phyloP scores from a whole-genome alignment of 2,329 filamentous ascomycete species.

The Cladosporium sp. region DNA sequence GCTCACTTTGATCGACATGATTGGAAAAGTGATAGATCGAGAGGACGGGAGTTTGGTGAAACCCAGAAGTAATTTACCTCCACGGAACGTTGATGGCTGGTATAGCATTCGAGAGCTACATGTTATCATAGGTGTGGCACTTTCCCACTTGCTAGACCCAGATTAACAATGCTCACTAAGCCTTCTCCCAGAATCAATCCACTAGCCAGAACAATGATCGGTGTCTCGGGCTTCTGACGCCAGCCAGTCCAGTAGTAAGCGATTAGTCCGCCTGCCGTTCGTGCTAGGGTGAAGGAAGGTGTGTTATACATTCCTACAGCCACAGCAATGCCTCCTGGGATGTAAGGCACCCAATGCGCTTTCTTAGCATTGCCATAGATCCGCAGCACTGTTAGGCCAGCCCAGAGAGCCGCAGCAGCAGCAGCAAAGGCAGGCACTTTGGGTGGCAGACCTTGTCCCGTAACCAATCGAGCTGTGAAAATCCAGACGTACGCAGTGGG shows the following conservation, averaged over 20 bases:
- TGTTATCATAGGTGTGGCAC: conserved; percentile 62
- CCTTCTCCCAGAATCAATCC: conserved; percentile 92
- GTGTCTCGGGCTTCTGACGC: conserved; percentile 59
- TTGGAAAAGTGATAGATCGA: no score
- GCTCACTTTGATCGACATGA: no score
- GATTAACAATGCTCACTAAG: conserved; percentile 83
- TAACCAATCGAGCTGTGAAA: conserved; percentile 89
- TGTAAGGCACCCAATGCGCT: conserved; percentile 63
- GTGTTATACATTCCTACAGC: conserved; percentile 98
- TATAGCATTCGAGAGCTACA: background rate
- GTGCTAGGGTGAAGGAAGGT: conserved; percentile 87
- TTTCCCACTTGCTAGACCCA: conserved; percentile 70
- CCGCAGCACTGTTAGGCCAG: conserved; percentile 64
- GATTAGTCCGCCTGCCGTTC: conserved; percentile 72
- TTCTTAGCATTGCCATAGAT: conserved; percentile 48
- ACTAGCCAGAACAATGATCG: conserved; percentile 81
- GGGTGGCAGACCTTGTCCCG: conserved; percentile 77
- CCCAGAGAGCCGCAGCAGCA: conserved; percentile 71
- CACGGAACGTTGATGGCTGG: no score
- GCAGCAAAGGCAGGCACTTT: conserved; percentile 79
- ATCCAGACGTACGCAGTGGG: conserved; percentile 97
- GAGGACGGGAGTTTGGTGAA: no score
- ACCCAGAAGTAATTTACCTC: no score
- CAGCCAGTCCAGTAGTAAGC: conserved; percentile 72
- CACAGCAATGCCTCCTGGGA: conserved; percentile 93